A percentile compares a stretch with the other conserved stretches of the same genome.
These are phyloP conservation scores for Schizopora paradoxa DNA, from an alignment of 1,284 basidiomycete genomes.

Conservation along the genomic window DNA sequence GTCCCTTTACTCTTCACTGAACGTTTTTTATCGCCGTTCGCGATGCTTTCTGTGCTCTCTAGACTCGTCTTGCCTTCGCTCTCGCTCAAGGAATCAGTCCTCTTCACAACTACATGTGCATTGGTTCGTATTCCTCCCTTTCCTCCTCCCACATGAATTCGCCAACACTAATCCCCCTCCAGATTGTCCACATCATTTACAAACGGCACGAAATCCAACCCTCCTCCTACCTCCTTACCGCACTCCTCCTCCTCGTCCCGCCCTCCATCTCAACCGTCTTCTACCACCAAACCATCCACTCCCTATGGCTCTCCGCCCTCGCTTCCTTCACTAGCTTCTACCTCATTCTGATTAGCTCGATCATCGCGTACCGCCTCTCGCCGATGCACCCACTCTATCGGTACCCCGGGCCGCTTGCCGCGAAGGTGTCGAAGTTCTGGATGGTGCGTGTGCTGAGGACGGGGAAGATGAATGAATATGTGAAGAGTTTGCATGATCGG, in stretches of 20 bases:
- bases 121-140: no score
- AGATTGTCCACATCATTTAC: slow-evolving; percentile 9
- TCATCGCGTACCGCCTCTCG: slow-evolving; percentile 22
- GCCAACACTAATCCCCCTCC: no score
- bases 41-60: no score
- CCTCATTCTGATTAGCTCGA: not conserved
- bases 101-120: no score
- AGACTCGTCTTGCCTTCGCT: no score
- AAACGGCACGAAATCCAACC: slow-evolving; percentile 13
- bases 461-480: slow-evolving; percentile 14
- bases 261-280: slow-evolving; percentile 11
- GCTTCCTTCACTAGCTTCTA: slow-evolving; percentile 10
- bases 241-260: slow-evolving; percentile 6
- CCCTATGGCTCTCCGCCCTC: not conserved
- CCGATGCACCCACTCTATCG: slow-evolving; percentile 24
- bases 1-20: no score
- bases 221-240: slow-evolving; percentile 8
- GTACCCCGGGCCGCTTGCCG: slow-evolving; percentile 22
- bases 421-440: slow-evolving; percentile 21
- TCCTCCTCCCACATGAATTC: no score
- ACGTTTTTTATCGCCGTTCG: no score
- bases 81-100: no score
- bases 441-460: slow-evolving; percentile 11
- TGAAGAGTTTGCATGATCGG: slow-evolving; percentile 17
- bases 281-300: slow-evolving; percentile 4